Percentiles rank a stretch among this genome's conserved stretches.
These are phyloP conservation scores for Lolium rigidum DNA, from an alignment of 176 grass and related monocot genomes.

Conservation along the genomic window DNA sequence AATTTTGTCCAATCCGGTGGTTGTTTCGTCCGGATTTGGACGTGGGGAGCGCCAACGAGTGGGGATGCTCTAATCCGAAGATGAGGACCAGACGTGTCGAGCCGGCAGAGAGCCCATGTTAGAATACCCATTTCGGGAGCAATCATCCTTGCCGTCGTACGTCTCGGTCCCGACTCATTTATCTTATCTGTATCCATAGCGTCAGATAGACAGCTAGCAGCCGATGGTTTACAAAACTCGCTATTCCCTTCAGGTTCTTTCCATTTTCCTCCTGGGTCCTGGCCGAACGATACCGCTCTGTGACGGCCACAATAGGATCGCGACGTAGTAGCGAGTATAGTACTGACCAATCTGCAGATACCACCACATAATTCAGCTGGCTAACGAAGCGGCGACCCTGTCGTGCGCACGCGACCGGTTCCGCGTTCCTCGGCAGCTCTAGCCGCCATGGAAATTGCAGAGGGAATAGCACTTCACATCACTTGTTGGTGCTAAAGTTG, in stretches of 20 bases:
- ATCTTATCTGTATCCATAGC: background rate
- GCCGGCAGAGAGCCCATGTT: background rate
- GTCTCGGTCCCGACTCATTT: too few species aligned
- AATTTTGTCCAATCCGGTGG: too few species aligned
- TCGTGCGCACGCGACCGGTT: conserved; percentile 15
- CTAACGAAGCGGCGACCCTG: background rate
- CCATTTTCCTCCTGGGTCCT: too few species aligned
- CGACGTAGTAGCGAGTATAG: background rate
- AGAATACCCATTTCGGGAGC: conserved; percentile 20
- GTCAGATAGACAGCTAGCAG: conserved; percentile 1
- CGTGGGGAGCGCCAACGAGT: too few species aligned
- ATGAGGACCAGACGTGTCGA: conserved; percentile 10
- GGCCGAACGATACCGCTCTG: background rate
- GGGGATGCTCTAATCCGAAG: background rate
- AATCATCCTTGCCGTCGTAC: background rate
- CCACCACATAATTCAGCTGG: background rate
- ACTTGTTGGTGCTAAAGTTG: too few species aligned
- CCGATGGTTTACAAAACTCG: background rate
- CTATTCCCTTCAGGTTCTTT: background rate
- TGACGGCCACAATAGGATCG: conserved; percentile 13
- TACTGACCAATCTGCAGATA: background rate
- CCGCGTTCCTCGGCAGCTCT: conserved; percentile 34
- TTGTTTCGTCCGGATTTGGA: too few species aligned
- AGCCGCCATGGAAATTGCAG: conserved; percentile 36
- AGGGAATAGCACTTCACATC: too few species aligned